Evolutionary conservation across 768 basidiomycete species (phyloP).

Genomic region (Antrodiella citrinella): DNA sequence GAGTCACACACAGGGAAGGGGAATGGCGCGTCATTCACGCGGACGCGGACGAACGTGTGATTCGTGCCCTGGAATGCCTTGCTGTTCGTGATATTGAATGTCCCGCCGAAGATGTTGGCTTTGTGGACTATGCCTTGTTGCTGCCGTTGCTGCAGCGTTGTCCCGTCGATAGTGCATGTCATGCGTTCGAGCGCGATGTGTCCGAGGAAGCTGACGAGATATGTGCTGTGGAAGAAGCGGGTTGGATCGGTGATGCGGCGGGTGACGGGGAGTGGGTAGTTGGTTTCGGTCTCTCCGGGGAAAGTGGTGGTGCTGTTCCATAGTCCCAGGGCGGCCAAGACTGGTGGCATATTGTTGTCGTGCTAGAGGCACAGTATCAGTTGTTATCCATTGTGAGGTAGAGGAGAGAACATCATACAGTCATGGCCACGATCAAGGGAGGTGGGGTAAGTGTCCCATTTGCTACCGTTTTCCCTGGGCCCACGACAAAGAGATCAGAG

Average conservation of each 20-base stretch:
- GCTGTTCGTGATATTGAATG: not conserved
- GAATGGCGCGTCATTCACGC: conserved; percentile 33
- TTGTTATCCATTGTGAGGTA: not conserved
- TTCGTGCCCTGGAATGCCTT: conserved; percentile 26
- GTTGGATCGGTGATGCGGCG: not conserved
- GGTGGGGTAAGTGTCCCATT: conserved; percentile 29
- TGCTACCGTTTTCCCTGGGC: not conserved
- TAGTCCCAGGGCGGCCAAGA: conserved; percentile 34
- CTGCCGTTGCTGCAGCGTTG: not conserved
- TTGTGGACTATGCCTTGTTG: not conserved
- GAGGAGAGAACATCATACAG: conserved; percentile 22
- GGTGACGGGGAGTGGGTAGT: not conserved
- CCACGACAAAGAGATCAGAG: not conserved
- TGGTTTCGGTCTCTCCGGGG: not conserved
- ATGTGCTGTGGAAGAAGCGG: not conserved
- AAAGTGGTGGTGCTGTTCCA: conserved; percentile 25
- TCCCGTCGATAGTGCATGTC: conserved; percentile 17
- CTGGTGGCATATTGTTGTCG: conserved; percentile 36
- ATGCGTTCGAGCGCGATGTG: conserved; percentile 35
- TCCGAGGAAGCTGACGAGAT: conserved; percentile 24
- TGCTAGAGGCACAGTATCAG: conserved; percentile 21
- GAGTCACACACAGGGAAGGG: conserved; percentile 31
- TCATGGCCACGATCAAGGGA: conserved; percentile 35
- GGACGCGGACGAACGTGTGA: conserved; percentile 27
- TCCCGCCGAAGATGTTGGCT: conserved; percentile 3